phyloP scores from a whole-genome alignment of 306 rosid genomes.

The Trifolium subterraneum region DNA sequence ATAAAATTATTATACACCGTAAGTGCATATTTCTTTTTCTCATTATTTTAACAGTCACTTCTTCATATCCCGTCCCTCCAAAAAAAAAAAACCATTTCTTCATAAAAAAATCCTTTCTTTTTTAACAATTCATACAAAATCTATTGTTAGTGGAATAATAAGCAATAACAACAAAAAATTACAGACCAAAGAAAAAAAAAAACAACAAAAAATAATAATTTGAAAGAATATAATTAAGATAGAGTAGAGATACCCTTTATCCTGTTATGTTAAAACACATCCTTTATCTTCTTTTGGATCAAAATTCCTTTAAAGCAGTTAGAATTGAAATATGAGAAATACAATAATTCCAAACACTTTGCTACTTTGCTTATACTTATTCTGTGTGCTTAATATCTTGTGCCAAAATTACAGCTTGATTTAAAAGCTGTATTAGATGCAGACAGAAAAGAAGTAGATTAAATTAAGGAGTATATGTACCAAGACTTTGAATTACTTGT shows the following conservation, averaged over 20 bases:
- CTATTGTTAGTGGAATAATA: slow-evolving; percentile 3
- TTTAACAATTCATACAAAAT: not conserved
- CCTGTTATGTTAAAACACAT: slow-evolving; percentile 11
- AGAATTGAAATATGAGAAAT: slow-evolving; percentile 30
- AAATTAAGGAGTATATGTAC: slow-evolving; percentile 27
- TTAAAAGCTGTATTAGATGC: slow-evolving; percentile 32
- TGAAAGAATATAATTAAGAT: slow-evolving; percentile 25
- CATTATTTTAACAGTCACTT: too few relatives aligned
- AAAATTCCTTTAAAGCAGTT: slow-evolving; percentile 32
- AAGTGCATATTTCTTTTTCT: too few relatives aligned
- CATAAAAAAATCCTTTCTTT: too few relatives aligned
- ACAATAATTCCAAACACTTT: not conserved
- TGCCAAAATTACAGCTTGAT: slow-evolving; percentile 29
- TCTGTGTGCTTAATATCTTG: slow-evolving; percentile 38
- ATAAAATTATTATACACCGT: too few relatives aligned
- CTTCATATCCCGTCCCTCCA: too few relatives aligned
- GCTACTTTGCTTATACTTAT: slow-evolving; percentile 32
- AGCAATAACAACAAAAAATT: not conserved
- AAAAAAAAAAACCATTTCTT: too few relatives aligned
- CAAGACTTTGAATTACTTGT: slow-evolving; percentile 13
- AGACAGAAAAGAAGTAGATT: too few relatives aligned
- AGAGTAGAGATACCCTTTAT: slow-evolving; percentile 38
- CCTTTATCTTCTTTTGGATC: slow-evolving; percentile 25
- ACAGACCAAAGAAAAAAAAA: too few relatives aligned
- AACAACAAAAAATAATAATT: not conserved